phyloP scores from a whole-genome alignment of 1,284 basidiomycete species.

The Rhodotorula sp. region DNA sequence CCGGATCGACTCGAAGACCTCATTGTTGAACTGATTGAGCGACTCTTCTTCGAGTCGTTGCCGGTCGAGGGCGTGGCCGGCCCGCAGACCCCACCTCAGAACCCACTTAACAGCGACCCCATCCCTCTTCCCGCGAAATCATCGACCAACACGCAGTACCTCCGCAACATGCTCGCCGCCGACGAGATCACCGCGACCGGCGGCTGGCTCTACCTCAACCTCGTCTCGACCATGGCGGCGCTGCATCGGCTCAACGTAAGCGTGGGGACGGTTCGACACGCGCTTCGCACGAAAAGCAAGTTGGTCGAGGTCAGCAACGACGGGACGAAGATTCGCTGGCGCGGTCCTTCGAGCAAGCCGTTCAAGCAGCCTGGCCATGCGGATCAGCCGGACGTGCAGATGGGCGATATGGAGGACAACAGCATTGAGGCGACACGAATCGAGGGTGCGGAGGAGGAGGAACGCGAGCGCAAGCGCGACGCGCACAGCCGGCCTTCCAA shows the following conservation, averaged over 20 bases:
- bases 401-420: slow-evolving; percentile 17
- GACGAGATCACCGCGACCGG: slow-evolving; percentile 12
- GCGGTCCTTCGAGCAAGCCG: slow-evolving; percentile 15
- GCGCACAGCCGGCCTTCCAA: background rate
- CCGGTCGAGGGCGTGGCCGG: slow-evolving; percentile 7
- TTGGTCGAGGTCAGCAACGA: slow-evolving; percentile 26
- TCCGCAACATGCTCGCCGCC: slow-evolving; percentile 25
- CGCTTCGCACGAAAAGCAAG: slow-evolving; percentile 16
- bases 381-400: background rate
- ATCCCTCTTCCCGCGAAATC: slow-evolving; percentile 24
- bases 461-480: background rate
- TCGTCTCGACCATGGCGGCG: slow-evolving; percentile 30
- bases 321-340: slow-evolving; percentile 28
- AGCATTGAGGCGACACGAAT: slow-evolving; percentile 6
- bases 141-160: slow-evolving; percentile 32
- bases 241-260: slow-evolving; percentile 30
- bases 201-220: slow-evolving; percentile 36
- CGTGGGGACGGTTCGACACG: slow-evolving; percentile 20
- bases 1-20: slow-evolving; percentile 20
- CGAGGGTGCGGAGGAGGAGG: slow-evolving; percentile 1
- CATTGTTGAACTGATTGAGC: slow-evolving; percentile 31
- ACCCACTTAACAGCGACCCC: slow-evolving; percentile 24
- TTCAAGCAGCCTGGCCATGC: background rate
- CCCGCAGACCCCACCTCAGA: background rate
- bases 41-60: slow-evolving; percentile 31